phyloP scores from a whole-genome alignment of 108 stramenopile genomes.

The Pseudonitzschia multistriata region DNA sequence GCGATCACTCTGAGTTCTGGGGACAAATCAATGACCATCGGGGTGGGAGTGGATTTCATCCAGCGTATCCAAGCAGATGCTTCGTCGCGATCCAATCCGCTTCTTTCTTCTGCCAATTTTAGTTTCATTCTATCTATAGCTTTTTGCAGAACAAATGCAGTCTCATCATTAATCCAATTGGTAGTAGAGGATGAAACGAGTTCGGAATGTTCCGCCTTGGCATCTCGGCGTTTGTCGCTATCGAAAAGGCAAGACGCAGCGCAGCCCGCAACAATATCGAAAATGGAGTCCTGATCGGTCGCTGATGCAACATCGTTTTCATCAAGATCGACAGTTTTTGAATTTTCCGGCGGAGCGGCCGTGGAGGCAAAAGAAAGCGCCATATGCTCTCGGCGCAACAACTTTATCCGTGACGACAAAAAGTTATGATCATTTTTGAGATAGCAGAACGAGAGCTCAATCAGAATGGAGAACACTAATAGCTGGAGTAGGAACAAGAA shows the following conservation, averaged over 20 bases:
- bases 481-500: neutral
- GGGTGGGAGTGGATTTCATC: constrained; percentile 70
- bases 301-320: neutral
- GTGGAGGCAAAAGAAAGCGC: neutral
- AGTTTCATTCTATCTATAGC: constrained; percentile 48
- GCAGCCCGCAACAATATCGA: constrained; percentile 47
- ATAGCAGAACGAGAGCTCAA: neutral
- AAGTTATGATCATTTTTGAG: neutral
- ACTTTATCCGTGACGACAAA: neutral
- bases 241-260: constrained; percentile 61
- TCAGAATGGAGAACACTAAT: neutral
- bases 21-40: constrained; percentile 67
- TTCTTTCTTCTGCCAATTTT: constrained; percentile 39
- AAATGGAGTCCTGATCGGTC: constrained; percentile 18
- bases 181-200: constrained; percentile 49
- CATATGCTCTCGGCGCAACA: neutral
- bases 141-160: constrained; percentile 52
- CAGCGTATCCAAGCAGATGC: constrained; percentile 66
- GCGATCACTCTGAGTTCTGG: constrained; percentile 29
- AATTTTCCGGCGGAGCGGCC: neutral
- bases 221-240: constrained; percentile 60
- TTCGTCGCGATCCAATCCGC: constrained; percentile 46
- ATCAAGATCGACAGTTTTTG: neutral
- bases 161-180: constrained; percentile 75
- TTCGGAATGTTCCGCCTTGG: constrained; percentile 39